Percentiles rank a stretch among this genome's conserved stretches.
These are phyloP conservation scores for Lachnellula arida DNA, from an alignment of 2,329 filamentous ascomycete species.

Conservation along the genomic window DNA sequence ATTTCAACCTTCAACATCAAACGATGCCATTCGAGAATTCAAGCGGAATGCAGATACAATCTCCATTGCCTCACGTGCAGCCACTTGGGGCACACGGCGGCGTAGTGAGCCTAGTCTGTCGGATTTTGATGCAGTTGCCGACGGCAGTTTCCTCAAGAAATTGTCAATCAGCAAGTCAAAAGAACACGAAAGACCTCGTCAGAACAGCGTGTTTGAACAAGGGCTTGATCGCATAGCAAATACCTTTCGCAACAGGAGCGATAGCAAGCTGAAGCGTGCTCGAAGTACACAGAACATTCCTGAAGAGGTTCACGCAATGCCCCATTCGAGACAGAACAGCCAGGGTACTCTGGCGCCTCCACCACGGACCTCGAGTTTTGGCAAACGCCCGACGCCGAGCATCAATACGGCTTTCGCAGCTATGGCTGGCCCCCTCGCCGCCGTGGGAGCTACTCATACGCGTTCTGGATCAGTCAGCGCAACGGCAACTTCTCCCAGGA, in stretches of 20 bases:
- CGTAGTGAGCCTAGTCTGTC: constrained; percentile 55
- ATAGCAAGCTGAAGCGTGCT: constrained; percentile 30
- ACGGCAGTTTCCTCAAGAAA: constrained; percentile 60
- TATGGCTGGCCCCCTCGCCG: constrained; percentile 50
- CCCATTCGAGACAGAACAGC: constrained; percentile 32
- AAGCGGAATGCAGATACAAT: constrained; percentile 40
- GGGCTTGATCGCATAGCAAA: constrained; percentile 25
- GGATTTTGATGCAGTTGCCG: constrained; percentile 56
- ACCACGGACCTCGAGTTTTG: constrained; percentile 45
- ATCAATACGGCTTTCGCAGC: constrained; percentile 55
- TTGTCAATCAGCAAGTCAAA: constrained; percentile 48
- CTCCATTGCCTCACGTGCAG: constrained; percentile 57
- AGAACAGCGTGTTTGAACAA: constrained; percentile 50
- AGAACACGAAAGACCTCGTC: constrained; percentile 37
- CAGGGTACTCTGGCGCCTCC: constrained; percentile 43
- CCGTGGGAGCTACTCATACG: constrained; percentile 51
- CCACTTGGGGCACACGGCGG: constrained; percentile 66
- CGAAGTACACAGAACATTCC: constrained; percentile 25
- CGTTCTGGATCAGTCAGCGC: constrained; percentile 58
- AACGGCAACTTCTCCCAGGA: constrained; percentile 45
- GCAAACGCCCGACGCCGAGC: constrained; percentile 48
- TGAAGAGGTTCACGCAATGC: constrained; percentile 25
- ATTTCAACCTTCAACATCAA: constrained; percentile 43
- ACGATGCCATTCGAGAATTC: constrained; percentile 45
- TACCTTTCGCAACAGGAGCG: constrained; percentile 29